A percentile compares a stretch with the other conserved stretches of the same genome.
Evolutionary conservation across 192 early-diverging fungal species (phyloP).

Genomic region (Podila epigama): DNA sequence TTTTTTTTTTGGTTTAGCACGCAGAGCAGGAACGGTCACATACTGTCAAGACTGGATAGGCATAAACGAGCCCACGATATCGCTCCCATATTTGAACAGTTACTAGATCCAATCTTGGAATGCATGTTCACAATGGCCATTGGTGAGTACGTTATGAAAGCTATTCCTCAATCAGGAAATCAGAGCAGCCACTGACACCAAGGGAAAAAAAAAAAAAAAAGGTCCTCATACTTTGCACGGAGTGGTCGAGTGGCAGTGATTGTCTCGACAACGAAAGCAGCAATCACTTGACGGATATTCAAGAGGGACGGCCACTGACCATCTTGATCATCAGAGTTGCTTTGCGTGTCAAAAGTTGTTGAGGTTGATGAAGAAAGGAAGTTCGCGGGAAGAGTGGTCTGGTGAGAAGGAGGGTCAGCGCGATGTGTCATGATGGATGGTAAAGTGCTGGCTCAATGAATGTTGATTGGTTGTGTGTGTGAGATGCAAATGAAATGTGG

Average conservation of each 20-base stretch:
- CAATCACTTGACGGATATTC: conserved; percentile 20
- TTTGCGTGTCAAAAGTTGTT: too few species aligned
- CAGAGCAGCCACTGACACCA: too few species aligned
- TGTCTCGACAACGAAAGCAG: conserved; percentile 18
- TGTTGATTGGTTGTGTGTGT: too few species aligned
- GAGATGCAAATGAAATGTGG: not conserved
- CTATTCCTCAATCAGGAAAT: too few species aligned
- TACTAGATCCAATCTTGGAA: conserved; percentile 7
- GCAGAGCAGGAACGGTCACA: not conserved
- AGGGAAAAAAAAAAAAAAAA: not conserved
- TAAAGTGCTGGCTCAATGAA: too few species aligned
- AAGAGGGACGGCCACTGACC: conserved; percentile 21
- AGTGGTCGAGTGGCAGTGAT: conserved; percentile 9
- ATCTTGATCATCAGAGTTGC: not conserved
- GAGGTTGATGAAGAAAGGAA: not conserved
- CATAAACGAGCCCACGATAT: conserved; percentile 4
- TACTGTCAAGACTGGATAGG: conserved; percentile 32
- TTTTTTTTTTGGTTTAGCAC: too few species aligned
- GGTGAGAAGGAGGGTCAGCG: not conserved
- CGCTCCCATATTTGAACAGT: not conserved
- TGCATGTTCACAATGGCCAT: not conserved
- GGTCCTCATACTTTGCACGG: conserved; percentile 27
- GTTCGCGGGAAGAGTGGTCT: not conserved
- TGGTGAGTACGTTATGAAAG: not conserved
- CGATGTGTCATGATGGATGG: not conserved